phyloP scores from a whole-genome alignment of 1,284 basidiomycete genomes.

The Ceratobasidium sp. region DNA sequence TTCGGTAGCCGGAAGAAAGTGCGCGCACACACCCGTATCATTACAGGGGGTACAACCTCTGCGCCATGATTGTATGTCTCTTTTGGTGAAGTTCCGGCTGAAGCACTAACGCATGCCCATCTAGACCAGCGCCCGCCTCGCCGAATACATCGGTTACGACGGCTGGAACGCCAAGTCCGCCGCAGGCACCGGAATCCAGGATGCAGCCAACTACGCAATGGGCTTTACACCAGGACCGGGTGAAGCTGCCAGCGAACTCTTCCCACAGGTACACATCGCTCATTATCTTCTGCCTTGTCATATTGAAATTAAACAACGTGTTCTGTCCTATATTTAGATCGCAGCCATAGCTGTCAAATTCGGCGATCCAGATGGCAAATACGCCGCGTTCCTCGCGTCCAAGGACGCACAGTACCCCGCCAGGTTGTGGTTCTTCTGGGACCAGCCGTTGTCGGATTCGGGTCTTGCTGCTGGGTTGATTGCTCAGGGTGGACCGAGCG shows the following conservation, averaged over 20 bases:
- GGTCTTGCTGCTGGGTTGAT: constrained; percentile 37
- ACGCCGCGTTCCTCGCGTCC: constrained; percentile 43
- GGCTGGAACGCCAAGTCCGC: constrained; percentile 63
- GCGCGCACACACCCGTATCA: constrained; percentile 46
- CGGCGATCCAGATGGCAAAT: constrained; percentile 45
- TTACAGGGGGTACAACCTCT: constrained; percentile 49
- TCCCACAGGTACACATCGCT: constrained; percentile 43
- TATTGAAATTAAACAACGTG: background rate
- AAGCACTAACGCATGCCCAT: background rate
- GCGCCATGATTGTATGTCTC: constrained; percentile 49
- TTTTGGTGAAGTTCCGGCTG: background rate
- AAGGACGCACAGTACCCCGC: constrained; percentile 47
- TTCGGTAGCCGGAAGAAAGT: constrained; percentile 58
- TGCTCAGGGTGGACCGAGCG: background rate
- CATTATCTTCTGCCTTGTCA: background rate
- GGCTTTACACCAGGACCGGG: constrained; percentile 52
- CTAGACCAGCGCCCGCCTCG: constrained; percentile 67
- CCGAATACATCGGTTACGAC: constrained; percentile 60
- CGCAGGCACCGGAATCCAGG: constrained; percentile 64
- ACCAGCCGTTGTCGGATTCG: constrained; percentile 44
- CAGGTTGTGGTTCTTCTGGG: constrained; percentile 46
- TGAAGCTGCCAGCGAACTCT: constrained; percentile 47
- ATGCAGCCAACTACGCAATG: constrained; percentile 68
- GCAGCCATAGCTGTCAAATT: constrained; percentile 45
- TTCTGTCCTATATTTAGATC: constrained; percentile 20